Evolutionary conservation across 164 flowering plant species (phyloP), one percentile per base, ranked within the genome.

Genomic region (Malania oleifera): DNA sequence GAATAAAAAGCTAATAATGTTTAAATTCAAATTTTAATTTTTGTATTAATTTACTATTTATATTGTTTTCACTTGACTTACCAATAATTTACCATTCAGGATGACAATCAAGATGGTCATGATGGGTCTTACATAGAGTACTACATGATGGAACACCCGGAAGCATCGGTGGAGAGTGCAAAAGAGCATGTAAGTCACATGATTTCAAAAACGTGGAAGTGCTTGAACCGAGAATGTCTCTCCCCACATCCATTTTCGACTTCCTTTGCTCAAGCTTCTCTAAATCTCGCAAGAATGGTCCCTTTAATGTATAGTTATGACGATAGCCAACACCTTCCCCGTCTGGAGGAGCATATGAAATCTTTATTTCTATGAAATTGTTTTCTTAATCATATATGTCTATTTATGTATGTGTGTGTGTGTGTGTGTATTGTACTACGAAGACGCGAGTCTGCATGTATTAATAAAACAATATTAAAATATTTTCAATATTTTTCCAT

Each of bases 61-160:
- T 2, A 14, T 8, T 0, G n/a, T n/a, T n/a, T n/a, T n/a, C n/a
- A n/a, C n/a, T n/a, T n/a, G n/a, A n/a, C n/a, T n/a, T n/a, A n/a
- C n/a, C n/a, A n/a, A n/a, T n/a, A 20, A 15, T 31, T 11, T 24
- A 18, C 13, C 18, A 31, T 37, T 44, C 82, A 85, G 87, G n/a
- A 84, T 61, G 91, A 82, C 65, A 67, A 77, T 37, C 85, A 80
- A 66, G 71, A 72, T 1, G 91, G 85, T 0, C 10, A 67, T 12
- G 91, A 85, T 41, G 87, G 85, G 4, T 84, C 91, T 0, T 84
- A 77, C 56, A 29, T 80, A 11, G 75, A 73, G 0, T 83, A 64
- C 58, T 77, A 72, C 67, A 57, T 78, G 70, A 75, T 67, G 22
- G 76, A 77, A 46, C 25, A 70, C 18, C 19, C 50, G 54, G 72